Evolutionary conservation across 768 basidiomycete species (phyloP).

Genomic region (Boletus sp.): DNA sequence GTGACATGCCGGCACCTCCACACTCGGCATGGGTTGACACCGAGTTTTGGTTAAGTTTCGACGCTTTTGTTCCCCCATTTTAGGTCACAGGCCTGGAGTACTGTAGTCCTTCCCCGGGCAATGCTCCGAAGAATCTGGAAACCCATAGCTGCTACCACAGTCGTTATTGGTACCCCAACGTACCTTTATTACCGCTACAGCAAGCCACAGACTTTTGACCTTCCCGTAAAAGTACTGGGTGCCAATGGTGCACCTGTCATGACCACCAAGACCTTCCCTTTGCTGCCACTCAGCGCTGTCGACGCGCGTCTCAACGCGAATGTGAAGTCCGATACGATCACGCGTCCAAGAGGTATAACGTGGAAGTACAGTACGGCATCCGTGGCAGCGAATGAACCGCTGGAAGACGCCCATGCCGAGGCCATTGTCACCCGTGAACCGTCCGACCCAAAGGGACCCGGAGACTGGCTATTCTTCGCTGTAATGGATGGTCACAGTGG

Average conservation of each 20-base stretch:
- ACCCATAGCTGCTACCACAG: conserved; percentile 54
- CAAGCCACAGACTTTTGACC: conserved; percentile 54
- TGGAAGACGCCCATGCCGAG: conserved; percentile 84
- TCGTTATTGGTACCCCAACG: conserved; percentile 54
- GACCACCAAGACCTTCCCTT: conserved; percentile 49
- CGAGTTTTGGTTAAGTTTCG: background rate
- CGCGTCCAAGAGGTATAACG: conserved; percentile 51
- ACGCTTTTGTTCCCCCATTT: background rate
- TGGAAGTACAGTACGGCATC: conserved; percentile 82
- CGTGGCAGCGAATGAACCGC: conserved; percentile 83
- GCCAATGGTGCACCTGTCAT: conserved; percentile 61
- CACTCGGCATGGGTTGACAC: background rate
- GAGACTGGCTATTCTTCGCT: conserved; percentile 80
- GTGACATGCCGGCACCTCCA: conserved; percentile 12
- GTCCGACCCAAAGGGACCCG: conserved; percentile 55
- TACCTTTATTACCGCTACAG: conserved; percentile 56
- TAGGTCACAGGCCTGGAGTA: background rate
- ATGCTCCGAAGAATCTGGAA: conserved; percentile 74
- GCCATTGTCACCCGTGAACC: conserved; percentile 65
- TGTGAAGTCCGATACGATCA: conserved; percentile 44
- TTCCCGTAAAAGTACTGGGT: conserved; percentile 51
- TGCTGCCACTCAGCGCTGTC: conserved; percentile 54
- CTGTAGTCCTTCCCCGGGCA: background rate
- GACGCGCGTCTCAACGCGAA: conserved; percentile 59
- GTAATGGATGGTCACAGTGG: conserved; percentile 94